These are phyloP conservation scores for Pulveroboletus sp. DNA, from an alignment of 768 basidiomycete genomes.

Conservation along the genomic window DNA sequence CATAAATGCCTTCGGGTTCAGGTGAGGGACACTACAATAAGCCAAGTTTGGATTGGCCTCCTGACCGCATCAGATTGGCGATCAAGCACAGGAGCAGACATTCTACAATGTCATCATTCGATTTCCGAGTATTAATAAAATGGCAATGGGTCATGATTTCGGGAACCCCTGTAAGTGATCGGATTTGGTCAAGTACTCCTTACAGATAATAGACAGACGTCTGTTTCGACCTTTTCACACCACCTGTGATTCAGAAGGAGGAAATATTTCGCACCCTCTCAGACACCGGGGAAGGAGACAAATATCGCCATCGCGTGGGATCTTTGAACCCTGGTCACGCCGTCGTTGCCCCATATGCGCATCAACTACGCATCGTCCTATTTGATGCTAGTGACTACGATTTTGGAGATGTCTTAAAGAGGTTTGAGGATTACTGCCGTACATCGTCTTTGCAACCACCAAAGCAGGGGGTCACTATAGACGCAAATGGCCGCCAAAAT, in stretches of 20 bases:
- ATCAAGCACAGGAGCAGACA: conserved; percentile 47
- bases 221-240: conserved; percentile 64
- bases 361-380: conserved; percentile 65
- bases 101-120: conserved; percentile 52
- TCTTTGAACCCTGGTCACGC: conserved; percentile 58
- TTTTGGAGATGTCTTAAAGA: conserved; percentile 35
- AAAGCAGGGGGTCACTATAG: conserved; percentile 39
- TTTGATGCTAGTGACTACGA: conserved; percentile 42
- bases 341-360: conserved; percentile 64
- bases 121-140: conserved; percentile 56
- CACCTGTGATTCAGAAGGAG: conserved; percentile 61
- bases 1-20: conserved; percentile 63
- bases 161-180: conserved; percentile 57
- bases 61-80: conserved; percentile 49
- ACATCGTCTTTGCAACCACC: conserved; percentile 44
- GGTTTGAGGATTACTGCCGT: conserved; percentile 54
- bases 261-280: conserved; percentile 55
- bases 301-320: conserved; percentile 56
- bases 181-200: conserved; percentile 6
- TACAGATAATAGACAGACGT: conserved; percentile 42
- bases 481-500: conserved; percentile 40
- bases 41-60: not conserved
- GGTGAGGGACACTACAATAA: conserved; percentile 39
- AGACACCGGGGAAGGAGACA: conserved; percentile 30
- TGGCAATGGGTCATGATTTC: conserved; percentile 59